Evolutionary conservation across 2,329 filamentous ascomycete species (phyloP), one percentile per base, ranked within the genome.

Genomic region (Talaromyces atroroseus): DNA sequence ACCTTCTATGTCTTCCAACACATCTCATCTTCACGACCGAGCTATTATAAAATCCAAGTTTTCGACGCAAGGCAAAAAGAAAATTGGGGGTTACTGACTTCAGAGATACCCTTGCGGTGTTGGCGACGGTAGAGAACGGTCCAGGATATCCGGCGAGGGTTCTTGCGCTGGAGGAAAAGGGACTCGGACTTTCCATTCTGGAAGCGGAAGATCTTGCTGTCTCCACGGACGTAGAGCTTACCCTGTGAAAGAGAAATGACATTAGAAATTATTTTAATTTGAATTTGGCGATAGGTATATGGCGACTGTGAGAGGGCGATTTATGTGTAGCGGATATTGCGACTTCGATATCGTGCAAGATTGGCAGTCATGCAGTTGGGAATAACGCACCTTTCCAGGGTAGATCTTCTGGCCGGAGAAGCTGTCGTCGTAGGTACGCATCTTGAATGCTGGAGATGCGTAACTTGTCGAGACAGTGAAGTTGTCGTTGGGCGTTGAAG

Each of bases 181-280:
- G 91, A 96, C 83, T 99, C 94, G 81, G 90, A 92, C 84, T 99
- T 99, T 84, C 94, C 91, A 82, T 95, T 96, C 82, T 96, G 91
- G 89, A 99, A 99, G 77, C 94, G 92, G 89, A 99, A 99, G 85
- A 97, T 87, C 86, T 97, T 99, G 91, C 89, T 95, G 86, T 99
- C 94, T 77, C 92, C 92, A 80, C 94, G 91, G 85, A 99, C 83
- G 84, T 92, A 99, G 83, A 99, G 89, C 85, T 97, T 97, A 84
- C 94, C 94, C 94, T 97, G 76, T 74, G 72, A 64, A 29, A 57
- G 65, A 69, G 68, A 68, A 61, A 63, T 63, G 61, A 58, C 29
- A 64, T 52, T 52, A 52, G 50, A 34, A 36, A 20, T 16, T 16
- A 44, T 23, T 52, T 4, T 18, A 11, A 42, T 42, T 20, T 7